Base-by-base conservation (phyloP, 148 eudicot species). In the Dianthus caryophyllus region DNA sequence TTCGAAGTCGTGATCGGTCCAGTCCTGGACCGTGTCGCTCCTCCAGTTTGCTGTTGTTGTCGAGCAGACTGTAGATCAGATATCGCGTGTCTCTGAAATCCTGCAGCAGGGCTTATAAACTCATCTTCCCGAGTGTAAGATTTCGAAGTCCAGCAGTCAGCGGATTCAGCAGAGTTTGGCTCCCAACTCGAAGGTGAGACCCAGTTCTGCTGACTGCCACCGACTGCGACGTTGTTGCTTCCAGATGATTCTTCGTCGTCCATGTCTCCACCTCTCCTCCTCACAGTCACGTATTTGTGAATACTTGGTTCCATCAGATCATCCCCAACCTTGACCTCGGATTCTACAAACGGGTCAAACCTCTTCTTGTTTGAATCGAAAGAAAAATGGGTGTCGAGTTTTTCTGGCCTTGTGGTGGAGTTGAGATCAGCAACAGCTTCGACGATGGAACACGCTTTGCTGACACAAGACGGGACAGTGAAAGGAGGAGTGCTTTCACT, bases 351-450 rank as follows among this genome's bases (percentile, higher is more conserved):
- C 13, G 89, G 87, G 29, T 81, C 85, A 30, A 53, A 58, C 65
- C 71, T 70, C 65, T 73, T 86, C 77, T 70, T 79, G 52, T 59
- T 73, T 39, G 21, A 54, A 52, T 70, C 67, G 17, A 15, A 72
- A 25, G 73, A 49, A 29, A 60, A 66, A 46, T 64, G 69, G 46
- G 68, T 52, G 21, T 51, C 63, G 1, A 7, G 20, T 17, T 20
- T 61, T 39, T 39, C n/a, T 0, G 68, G 11, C 18, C 50, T 26
- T 22, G 87, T 79, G 29, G 79, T 74, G 63, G 98, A 93, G 74
- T 90, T 94, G 30, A 94, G 96, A 64, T 94, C 99, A 0, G 99
- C 99, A 26, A 94, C 97, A 36, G 99, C 99, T 52, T 90, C 98
- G 9, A 93, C 75, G 27, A 93, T 90, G 4, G 98, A 90, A 76